These are phyloP conservation scores for Gossypium turneri DNA, from an alignment of 345 rosid species.

Conservation along the genomic window DNA sequence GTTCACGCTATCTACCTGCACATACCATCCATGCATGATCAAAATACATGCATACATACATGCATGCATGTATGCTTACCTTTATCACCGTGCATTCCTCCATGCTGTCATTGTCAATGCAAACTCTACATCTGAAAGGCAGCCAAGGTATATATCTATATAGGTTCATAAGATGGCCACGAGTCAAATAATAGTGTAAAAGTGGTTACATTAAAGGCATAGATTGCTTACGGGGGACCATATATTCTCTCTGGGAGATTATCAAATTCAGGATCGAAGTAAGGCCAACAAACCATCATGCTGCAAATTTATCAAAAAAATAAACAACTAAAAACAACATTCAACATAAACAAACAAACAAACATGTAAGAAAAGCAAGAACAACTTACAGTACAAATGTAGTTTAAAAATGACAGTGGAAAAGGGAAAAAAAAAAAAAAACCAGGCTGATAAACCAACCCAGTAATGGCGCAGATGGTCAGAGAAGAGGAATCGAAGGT, in stretches of 20 bases:
- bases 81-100: conserved; percentile 67
- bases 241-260: conserved; percentile 57
- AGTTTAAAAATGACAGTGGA: neutral
- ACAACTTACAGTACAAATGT: neutral
- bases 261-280: conserved; percentile 84
- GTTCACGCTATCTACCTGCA: conserved; percentile 58
- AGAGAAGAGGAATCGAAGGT: neutral
- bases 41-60: neutral
- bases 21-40: neutral
- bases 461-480: conserved; percentile 17
- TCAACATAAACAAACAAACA: neutral
- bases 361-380: neutral
- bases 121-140: conserved; percentile 58
- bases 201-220: neutral
- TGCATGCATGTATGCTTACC: conserved; percentile 18
- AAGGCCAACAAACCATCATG: conserved; percentile 72
- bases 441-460: neutral
- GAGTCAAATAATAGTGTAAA: neutral
- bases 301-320: conserved; percentile 20
- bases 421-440: neutral
- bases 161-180: neutral
- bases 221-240: conserved; percentile 54
- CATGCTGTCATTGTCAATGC: conserved; percentile 67
- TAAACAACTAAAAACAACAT: neutral
- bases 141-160: neutral